Percentiles rank a stretch among this genome's conserved stretches.
These are phyloP conservation scores for Cryptosporidium sp. DNA, from an alignment of 169 alveolate genomes.

Conservation along the genomic window DNA sequence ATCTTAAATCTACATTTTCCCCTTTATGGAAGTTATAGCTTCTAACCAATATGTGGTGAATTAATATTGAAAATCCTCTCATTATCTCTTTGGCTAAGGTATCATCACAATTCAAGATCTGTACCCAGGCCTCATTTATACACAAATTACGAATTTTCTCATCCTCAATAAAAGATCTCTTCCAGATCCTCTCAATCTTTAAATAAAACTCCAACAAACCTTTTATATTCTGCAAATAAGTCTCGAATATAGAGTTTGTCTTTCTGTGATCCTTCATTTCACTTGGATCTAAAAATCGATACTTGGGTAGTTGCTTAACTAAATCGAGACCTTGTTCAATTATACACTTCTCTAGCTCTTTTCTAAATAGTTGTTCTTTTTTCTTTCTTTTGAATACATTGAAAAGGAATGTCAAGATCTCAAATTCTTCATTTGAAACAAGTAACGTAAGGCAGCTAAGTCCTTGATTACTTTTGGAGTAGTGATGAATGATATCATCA, in stretches of 20 bases:
- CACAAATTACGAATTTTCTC: slow-evolving; percentile 60
- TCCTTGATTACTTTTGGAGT: slow-evolving; percentile 24
- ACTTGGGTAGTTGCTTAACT: not conserved
- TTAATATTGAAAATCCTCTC: slow-evolving; percentile 45
- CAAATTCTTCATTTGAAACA: slow-evolving; percentile 23
- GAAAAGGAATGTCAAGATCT: slow-evolving; percentile 16
- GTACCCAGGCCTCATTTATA: slow-evolving; percentile 69
- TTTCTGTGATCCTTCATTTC: slow-evolving; percentile 1
- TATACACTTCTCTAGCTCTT: slow-evolving; percentile 37
- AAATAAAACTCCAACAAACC: slow-evolving; percentile 14
- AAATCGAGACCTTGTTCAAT: slow-evolving; percentile 9
- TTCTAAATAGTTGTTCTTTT: slow-evolving; percentile 3
- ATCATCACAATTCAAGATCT: slow-evolving; percentile 39
- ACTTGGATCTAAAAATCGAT: not conserved
- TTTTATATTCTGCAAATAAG: slow-evolving; percentile 2
- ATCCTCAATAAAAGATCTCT: slow-evolving; percentile 23
- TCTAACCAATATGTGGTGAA: slow-evolving; percentile 13
- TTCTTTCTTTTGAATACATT: slow-evolving; percentile 12
- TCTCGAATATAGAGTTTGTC: not conserved
- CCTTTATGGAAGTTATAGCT: not conserved
- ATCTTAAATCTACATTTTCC: not conserved
- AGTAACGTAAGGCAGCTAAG: slow-evolving; percentile 3
- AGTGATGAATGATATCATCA: slow-evolving; percentile 21
- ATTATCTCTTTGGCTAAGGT: slow-evolving; percentile 18
- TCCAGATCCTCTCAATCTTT: slow-evolving; percentile 54